These are phyloP conservation scores for Prunus salicina DNA, from an alignment of 306 rosid genomes.

Conservation along the genomic window DNA sequence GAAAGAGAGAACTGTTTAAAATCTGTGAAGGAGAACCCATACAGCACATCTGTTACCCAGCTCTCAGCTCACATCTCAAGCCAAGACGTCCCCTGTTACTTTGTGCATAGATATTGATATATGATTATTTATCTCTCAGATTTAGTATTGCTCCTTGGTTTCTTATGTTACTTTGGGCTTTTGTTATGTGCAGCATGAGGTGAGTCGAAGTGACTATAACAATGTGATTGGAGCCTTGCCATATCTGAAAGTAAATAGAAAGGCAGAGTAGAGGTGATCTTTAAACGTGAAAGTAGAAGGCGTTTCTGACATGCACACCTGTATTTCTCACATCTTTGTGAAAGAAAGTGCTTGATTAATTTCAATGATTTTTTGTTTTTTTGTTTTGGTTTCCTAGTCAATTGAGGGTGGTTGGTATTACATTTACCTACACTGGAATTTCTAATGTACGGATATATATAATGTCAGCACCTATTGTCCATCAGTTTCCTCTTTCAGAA, in stretches of 20 bases:
- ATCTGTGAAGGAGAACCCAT: background rate
- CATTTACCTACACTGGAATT: constrained; percentile 12
- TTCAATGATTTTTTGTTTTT: background rate
- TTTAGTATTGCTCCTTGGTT: constrained; percentile 4
- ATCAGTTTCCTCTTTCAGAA: background rate
- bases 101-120: background rate
- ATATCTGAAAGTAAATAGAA: constrained; percentile 84
- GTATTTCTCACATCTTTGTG: constrained; percentile 7
- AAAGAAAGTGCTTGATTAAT: background rate
- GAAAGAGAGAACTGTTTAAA: background rate
- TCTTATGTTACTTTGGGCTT: constrained; percentile 21
- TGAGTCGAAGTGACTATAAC: constrained; percentile 81
- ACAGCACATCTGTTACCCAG: background rate
- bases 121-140: background rate
- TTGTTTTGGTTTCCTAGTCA: constrained; percentile 8
- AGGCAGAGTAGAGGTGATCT: constrained; percentile 39
- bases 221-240: constrained; percentile 88
- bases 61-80: background rate
- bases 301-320: constrained; percentile 22
- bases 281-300: background rate
- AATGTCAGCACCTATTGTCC: background rate
- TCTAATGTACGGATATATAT: background rate
- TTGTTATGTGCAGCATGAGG: constrained; percentile 52
- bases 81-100: background rate
- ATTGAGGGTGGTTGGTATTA: constrained; percentile 14